Evolutionary conservation across 108 stramenopile species (phyloP), one percentile per base, ranked within the genome.

Genomic region (Cyclostephanos invisitatus): DNA sequence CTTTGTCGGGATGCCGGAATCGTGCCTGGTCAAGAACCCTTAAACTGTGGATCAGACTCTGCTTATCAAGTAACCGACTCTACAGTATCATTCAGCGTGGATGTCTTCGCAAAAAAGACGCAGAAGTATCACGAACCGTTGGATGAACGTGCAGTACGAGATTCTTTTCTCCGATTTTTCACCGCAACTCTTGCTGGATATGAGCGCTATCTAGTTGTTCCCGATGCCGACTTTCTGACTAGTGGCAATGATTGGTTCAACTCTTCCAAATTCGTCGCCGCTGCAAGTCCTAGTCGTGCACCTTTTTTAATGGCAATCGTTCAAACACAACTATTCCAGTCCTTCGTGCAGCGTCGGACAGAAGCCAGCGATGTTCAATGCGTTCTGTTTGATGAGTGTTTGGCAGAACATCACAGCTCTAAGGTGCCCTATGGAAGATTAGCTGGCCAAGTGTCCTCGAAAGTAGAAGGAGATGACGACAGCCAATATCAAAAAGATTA

Each of bases 221-320:
- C 93, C n/a, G 93, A 94, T 68, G 87, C 86, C 18, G 88, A 94
- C 72, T 94, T 89, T 70, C 48, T 90, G 55, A 84, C 87, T 10
- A 89, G 87, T 58, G 78, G 93, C 21, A 83, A 91, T 69, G 93
- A 94, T 25, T 94, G 93, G 93, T 94, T 94, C 68, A 88, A 94
- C 78, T 64, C 91, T 14, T 82, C 91, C 55, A 85, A 84, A 28
- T 94, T 91, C 64, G 67, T 94, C 15, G 79, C 87, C 27, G 71
- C 87, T 11, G 87, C 80, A 8, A 74, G 88, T 7, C 79, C 83
- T 5, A 83, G 83, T 18, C 84, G 82, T 18, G 77, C 77, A 21
- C 58, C 87, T 15, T 94, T 72, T 77, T 53, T 94, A 27, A 81
- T 73, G 27, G 27, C 77, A 3, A 67, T 94, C 37, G 84, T 89